Percentiles rank a stretch among this genome's conserved stretches.
Evolutionary conservation across 164 flowering plant species (phyloP).

Genomic region (Magnolia sinica): DNA sequence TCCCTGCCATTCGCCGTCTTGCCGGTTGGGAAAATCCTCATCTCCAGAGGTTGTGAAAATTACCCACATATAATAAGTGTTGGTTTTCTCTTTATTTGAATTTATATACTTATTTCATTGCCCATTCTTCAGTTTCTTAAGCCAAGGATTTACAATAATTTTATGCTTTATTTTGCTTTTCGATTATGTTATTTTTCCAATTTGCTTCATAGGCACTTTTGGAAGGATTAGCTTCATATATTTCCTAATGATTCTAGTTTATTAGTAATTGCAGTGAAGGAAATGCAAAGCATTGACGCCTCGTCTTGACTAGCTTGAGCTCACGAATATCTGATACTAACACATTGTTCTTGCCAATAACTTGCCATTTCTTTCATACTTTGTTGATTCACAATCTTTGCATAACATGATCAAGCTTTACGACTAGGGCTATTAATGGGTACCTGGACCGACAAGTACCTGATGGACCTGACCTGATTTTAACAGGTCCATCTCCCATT

Average conservation of each 20-base stretch:
- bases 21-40: slow-evolving; percentile 83
- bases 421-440: too few species aligned
- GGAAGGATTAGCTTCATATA: background rate
- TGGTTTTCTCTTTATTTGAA: slow-evolving; percentile 1
- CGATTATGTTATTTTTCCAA: background rate
- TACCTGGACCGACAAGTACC: too few species aligned
- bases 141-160: background rate
- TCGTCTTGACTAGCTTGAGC: background rate
- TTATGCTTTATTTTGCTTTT: background rate
- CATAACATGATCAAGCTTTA: too few species aligned
- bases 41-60: slow-evolving; percentile 52
- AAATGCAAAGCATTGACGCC: background rate
- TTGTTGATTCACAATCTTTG: too few species aligned
- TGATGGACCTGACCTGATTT: too few species aligned
- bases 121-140: background rate
- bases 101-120: background rate
- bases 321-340: background rate
- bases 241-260: background rate
- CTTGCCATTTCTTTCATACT: background rate
- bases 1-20: slow-evolving; percentile 75
- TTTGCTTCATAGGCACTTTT: background rate
- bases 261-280: background rate
- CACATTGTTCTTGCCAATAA: background rate
- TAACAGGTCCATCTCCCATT: too few species aligned
- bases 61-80: background rate